Evolutionary conservation across 1,284 basidiomycete species (phyloP).

Genomic region (Athelia sp.): DNA sequence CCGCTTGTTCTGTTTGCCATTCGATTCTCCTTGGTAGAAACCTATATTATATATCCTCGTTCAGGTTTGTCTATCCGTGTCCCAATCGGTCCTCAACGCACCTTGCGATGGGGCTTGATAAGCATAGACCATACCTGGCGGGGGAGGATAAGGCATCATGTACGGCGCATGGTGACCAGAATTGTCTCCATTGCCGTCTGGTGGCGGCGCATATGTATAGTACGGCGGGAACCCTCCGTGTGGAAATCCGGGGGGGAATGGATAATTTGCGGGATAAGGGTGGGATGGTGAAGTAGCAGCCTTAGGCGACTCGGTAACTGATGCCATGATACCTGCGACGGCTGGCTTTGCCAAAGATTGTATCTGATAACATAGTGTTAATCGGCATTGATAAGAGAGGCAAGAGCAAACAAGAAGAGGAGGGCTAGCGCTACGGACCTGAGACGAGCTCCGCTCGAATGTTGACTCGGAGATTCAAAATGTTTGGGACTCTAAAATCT

Average conservation of each 20-base stretch:
- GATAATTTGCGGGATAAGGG: not conserved
- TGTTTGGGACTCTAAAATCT: too few relatives aligned
- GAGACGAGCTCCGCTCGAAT: too few relatives aligned
- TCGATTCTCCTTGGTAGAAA: not conserved
- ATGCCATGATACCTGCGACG: not conserved
- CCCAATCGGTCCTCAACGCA: slow-evolving; percentile 19
- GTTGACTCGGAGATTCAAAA: too few relatives aligned
- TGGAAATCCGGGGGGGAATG: slow-evolving; percentile 12
- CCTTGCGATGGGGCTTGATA: slow-evolving; percentile 49
- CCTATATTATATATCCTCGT: slow-evolving; percentile 25
- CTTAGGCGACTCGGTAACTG: not conserved
- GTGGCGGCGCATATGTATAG: slow-evolving; percentile 38
- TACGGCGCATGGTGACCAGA: slow-evolving; percentile 42
- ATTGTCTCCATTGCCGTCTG: slow-evolving; percentile 37
- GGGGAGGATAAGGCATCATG: slow-evolving; percentile 45
- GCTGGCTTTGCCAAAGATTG: too few relatives aligned
- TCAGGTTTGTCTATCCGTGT: slow-evolving; percentile 26
- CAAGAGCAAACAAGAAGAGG: too few relatives aligned
- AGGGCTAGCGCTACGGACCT: too few relatives aligned
- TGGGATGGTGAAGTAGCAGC: not conserved
- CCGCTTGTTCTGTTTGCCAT: slow-evolving; percentile 46
- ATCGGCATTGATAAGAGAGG: too few relatives aligned
- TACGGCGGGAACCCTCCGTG: slow-evolving; percentile 42
- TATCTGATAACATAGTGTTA: too few relatives aligned
- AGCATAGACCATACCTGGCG: slow-evolving; percentile 62